Evolutionary conservation across 2,329 filamentous ascomycete species (phyloP), one percentile per base, ranked within the genome.

Genomic region (Penicillium sp.): DNA sequence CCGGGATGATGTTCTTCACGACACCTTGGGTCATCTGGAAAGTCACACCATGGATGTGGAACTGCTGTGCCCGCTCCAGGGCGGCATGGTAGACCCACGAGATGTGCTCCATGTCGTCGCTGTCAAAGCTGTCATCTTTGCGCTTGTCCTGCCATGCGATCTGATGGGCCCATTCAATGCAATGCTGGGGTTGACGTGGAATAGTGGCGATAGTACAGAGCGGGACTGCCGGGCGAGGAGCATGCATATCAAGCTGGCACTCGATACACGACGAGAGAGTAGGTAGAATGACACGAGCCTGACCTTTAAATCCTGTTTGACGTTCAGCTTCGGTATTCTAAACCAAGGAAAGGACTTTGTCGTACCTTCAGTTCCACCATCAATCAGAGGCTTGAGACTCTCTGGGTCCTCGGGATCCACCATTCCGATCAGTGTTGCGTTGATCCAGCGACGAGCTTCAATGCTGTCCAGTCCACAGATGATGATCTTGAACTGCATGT

Each of bases 1-100:
- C 96, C 0, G 95, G 95, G 64, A 99, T 99, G 78, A 99, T 99
- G 79, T 99, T 99, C 80, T 99, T 99, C 72, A 99, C 92, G 2
- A 98, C 96, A 60, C 95, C 96, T 76, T 99, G 95, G 0, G 96
- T 97, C 77, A 97, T 88, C 6, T 91, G 90, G 78, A 99, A 99
- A 1, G 95, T 98, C 61, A 99, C 92, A 9, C 95, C 96, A 0
- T 88, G 78, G 70, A 99, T 99, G 70, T 91, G 89, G 80, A 96
- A 99, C 74, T 99, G 91, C 61, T 89, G 78, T 0, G 95, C 93
- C 38, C 95, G 91, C 51, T 85, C 80, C 17, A 94, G 84, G 0
- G 95, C 93, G 73, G 93, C 93, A 65, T 92, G 85, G 78, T 92
- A 98, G 4, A 99, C 85, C 95, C 95, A 99, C n/a, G 89, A 91